Percentiles rank a stretch among this genome's conserved stretches.
phyloP scores from a whole-genome alignment of 2,329 filamentous ascomycete genomes.

The Ramularia endophylla region DNA sequence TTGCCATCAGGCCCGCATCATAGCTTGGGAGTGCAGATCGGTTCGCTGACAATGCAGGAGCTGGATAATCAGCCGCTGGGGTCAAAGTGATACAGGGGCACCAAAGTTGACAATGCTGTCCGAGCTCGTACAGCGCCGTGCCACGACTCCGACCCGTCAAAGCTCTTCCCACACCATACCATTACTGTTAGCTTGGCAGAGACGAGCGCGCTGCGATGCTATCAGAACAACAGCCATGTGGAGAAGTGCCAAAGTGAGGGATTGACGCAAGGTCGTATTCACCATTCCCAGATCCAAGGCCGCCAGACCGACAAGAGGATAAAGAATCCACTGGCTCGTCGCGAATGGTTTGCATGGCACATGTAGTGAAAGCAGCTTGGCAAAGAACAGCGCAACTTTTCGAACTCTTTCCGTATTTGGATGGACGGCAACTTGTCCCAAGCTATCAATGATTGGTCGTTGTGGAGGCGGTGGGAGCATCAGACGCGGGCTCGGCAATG shows the following conservation, averaged over 20 bases:
- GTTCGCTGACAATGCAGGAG: too few relatives aligned
- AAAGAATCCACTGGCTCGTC: slow-evolving; percentile 57
- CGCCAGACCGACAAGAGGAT: slow-evolving; percentile 63
- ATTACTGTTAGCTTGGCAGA: slow-evolving; percentile 15
- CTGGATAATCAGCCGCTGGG: too few relatives aligned
- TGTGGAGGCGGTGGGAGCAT: slow-evolving; percentile 32
- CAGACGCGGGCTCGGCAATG: slow-evolving; percentile 24
- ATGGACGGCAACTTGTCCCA: slow-evolving; percentile 31
- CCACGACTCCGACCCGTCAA: not conserved
- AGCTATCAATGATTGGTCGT: slow-evolving; percentile 24
- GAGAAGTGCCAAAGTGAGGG: slow-evolving; percentile 38
- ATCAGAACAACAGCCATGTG: slow-evolving; percentile 44
- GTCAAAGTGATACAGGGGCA: too few relatives aligned
- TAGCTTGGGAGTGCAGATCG: too few relatives aligned
- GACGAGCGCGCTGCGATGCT: slow-evolving; percentile 20
- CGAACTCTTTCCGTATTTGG: slow-evolving; percentile 30
- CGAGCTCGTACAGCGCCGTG: too few relatives aligned
- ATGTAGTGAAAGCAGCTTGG: slow-evolving; percentile 61
- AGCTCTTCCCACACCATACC: slow-evolving; percentile 16
- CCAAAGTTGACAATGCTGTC: too few relatives aligned
- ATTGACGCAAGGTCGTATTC: slow-evolving; percentile 31
- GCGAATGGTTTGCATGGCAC: slow-evolving; percentile 67
- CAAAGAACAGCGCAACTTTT: slow-evolving; percentile 58
- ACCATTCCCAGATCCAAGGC: slow-evolving; percentile 52
- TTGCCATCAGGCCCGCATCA: too few relatives aligned